phyloP scores from a whole-genome alignment of 495 filamentous ascomycete genomes.

The Choiromyces venosus region DNA sequence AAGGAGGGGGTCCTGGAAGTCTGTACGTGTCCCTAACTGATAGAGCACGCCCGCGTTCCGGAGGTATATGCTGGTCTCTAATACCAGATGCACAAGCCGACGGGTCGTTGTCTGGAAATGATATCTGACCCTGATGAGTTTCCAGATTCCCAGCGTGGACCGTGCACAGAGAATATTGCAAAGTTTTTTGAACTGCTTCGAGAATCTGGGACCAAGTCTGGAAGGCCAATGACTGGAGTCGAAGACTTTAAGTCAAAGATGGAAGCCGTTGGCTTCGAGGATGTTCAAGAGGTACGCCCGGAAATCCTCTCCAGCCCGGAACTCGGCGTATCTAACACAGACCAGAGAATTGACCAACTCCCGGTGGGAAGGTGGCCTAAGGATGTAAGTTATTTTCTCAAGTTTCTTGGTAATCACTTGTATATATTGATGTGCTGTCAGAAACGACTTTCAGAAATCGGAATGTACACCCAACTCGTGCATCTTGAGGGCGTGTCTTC shows the following conservation, averaged over 20 bases:
- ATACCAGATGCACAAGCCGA: background rate
- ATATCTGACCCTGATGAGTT: background rate
- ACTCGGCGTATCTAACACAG: slow-evolving; percentile 40
- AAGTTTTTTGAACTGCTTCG: background rate
- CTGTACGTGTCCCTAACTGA: background rate
- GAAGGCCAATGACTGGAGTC: background rate
- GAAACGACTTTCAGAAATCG: slow-evolving; percentile 4
- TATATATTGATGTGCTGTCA: background rate
- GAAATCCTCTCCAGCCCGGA: background rate
- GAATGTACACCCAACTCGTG: background rate
- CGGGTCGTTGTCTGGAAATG: background rate
- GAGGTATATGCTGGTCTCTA: background rate
- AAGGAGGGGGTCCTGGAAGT: slow-evolving; percentile 29
- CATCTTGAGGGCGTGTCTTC: slow-evolving; percentile 2
- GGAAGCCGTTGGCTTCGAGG: background rate
- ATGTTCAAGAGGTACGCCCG: background rate
- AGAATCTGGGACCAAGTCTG: background rate
- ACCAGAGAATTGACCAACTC: slow-evolving; percentile 2
- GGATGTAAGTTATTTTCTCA: background rate
- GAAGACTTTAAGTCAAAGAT: background rate
- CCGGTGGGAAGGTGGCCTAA: slow-evolving; percentile 15
- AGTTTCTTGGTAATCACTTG: background rate
- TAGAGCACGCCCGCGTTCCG: background rate
- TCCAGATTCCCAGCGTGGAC: background rate
- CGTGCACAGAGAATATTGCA: background rate